Evolutionary conservation across 768 basidiomycete genomes (phyloP).

Genomic region (Boletus tomentosulus): DNA sequence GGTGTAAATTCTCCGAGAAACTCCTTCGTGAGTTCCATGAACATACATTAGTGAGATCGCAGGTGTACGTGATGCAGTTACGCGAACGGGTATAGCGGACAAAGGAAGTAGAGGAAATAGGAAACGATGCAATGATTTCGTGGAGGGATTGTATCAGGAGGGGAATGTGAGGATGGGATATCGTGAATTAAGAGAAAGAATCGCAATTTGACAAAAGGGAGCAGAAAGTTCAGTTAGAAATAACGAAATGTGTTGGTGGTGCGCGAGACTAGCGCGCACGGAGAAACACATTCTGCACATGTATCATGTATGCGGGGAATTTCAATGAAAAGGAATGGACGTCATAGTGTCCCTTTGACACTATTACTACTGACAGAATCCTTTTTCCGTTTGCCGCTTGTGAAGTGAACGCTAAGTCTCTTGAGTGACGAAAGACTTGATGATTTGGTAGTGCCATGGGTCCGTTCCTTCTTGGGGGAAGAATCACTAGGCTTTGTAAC

Average conservation of each 20-base stretch:
- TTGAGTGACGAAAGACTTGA: constrained; percentile 54
- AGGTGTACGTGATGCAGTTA: constrained; percentile 27
- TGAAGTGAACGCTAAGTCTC: constrained; percentile 42
- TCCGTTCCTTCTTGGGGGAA: constrained; percentile 28
- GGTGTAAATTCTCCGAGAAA: constrained; percentile 14
- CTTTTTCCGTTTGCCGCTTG: constrained; percentile 47
- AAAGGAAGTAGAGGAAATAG: neutral
- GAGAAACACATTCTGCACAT: constrained; percentile 19
- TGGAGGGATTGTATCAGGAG: constrained; percentile 14
- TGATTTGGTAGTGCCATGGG: constrained; percentile 51
- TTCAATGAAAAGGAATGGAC: constrained; percentile 8
- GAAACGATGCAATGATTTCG: constrained; percentile 15
- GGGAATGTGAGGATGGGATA: constrained; percentile 12
- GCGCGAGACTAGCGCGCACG: constrained; percentile 17
- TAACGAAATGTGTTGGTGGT: constrained; percentile 3
- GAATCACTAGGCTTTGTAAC: constrained; percentile 31
- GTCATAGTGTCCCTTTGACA: constrained; percentile 38
- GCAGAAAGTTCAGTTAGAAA: constrained; percentile 6
- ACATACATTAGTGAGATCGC: constrained; percentile 32
- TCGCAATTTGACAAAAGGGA: constrained; percentile 8
- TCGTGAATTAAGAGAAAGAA: constrained; percentile 10
- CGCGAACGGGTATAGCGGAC: constrained; percentile 29
- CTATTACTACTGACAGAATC: constrained; percentile 46
- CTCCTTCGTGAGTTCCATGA: constrained; percentile 5
- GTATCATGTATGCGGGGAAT: constrained; percentile 12